These are phyloP conservation scores for Neohortaea acidophila DNA, from an alignment of 495 filamentous ascomycete genomes.

Conservation along the genomic window DNA sequence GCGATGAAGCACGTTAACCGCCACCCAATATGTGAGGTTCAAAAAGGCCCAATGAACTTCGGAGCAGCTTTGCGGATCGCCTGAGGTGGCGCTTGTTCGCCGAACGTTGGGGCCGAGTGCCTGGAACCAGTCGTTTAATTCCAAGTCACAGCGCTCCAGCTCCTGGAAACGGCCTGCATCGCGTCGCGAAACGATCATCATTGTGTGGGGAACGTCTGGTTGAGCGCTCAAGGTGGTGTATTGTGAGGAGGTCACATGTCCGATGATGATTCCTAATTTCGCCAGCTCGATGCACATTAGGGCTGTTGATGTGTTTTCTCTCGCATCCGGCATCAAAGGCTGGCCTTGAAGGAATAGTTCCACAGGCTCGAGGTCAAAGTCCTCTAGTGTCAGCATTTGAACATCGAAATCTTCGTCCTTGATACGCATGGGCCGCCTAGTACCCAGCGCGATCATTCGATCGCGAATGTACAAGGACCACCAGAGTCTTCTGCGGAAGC, in stretches of 20 bases:
- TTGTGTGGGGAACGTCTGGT: conserved; percentile 39
- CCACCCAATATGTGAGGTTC: conserved; percentile 76
- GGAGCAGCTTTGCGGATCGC: conserved; percentile 36
- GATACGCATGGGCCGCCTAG: conserved; percentile 72
- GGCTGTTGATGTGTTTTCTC: conserved; percentile 51
- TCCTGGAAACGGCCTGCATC: conserved; percentile 75
- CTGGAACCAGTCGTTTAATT: conserved; percentile 54
- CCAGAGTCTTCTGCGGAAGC: conserved; percentile 76
- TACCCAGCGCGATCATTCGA: conserved; percentile 67
- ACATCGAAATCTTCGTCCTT: conserved; percentile 80
- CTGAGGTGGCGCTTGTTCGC: conserved; percentile 33
- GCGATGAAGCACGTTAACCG: conserved; percentile 67
- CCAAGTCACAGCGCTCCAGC: conserved; percentile 55
- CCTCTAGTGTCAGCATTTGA: conserved; percentile 62
- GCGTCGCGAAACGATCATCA: conserved; percentile 34
- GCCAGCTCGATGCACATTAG: conserved; percentile 78
- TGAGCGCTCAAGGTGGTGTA: conserved; percentile 69
- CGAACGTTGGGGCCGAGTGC: conserved; percentile 50
- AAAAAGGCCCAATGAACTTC: conserved; percentile 53
- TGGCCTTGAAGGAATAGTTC: conserved; percentile 41
- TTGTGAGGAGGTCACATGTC: conserved; percentile 63
- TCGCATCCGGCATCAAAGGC: conserved; percentile 44
- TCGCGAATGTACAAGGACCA: conserved; percentile 86
- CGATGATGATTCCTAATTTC: conserved; percentile 65
- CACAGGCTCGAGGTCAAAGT: conserved; percentile 60